These are phyloP conservation scores for Neocatenulostroma microsporum DNA, from an alignment of 2,329 filamentous ascomycete species.

Conservation along the genomic window DNA sequence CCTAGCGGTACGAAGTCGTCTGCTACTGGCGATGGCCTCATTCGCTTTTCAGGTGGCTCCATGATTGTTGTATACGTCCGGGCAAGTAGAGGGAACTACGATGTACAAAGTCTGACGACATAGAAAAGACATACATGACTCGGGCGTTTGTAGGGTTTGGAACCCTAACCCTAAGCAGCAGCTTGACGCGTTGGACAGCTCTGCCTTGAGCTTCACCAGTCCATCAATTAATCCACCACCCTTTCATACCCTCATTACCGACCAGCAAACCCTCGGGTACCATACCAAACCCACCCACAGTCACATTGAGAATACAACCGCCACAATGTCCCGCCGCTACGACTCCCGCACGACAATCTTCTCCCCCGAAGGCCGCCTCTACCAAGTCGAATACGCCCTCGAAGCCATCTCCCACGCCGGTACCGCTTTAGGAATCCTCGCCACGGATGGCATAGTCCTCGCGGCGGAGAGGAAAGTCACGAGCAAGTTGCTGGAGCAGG, in stretches of 20 bases:
- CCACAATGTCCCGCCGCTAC: slow-evolving; percentile 29
- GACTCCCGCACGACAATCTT: slow-evolving; percentile 77
- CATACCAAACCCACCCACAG: too few relatives aligned
- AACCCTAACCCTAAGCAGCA: too few relatives aligned
- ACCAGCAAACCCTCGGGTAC: too few relatives aligned
- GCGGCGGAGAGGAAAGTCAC: slow-evolving; percentile 98
- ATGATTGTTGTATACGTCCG: slow-evolving; percentile 8
- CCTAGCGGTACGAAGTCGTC: slow-evolving; percentile 24
- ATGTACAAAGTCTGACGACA: too few relatives aligned
- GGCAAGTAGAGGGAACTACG: too few relatives aligned
- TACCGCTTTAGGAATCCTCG: slow-evolving; percentile 91
- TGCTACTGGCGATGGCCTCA: slow-evolving; percentile 15
- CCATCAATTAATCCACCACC: too few relatives aligned
- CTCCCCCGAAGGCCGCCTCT: slow-evolving; percentile 95
- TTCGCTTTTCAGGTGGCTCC: slow-evolving; percentile 22
- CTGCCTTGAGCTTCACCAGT: too few relatives aligned
- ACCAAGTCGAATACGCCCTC: slow-evolving; percentile 98
- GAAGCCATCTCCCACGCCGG: slow-evolving; percentile 98
- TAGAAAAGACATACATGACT: too few relatives aligned
- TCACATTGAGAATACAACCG: neutral
- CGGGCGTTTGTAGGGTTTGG: too few relatives aligned
- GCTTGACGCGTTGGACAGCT: too few relatives aligned
- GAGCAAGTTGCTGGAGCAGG: slow-evolving; percentile 97
- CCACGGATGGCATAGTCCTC: slow-evolving; percentile 96
- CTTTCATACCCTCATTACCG: too few relatives aligned